These are phyloP conservation scores for Apiotrichum domesticum DNA, from an alignment of 1,284 basidiomycete species.

Conservation along the genomic window DNA sequence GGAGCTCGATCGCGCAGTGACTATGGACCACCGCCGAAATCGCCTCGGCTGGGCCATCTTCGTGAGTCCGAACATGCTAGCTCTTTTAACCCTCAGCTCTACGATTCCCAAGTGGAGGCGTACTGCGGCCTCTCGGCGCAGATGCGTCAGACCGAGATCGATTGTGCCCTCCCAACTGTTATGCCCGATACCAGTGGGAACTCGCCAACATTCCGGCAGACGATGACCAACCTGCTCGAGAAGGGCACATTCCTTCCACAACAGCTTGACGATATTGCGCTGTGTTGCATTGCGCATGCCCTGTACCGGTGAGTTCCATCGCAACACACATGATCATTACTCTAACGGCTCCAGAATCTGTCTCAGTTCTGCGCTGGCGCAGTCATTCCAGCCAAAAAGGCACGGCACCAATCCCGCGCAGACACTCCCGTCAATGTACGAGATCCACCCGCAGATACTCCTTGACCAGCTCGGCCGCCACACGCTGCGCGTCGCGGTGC, in stretches of 20 bases:
- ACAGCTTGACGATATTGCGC: slow-evolving; percentile 16
- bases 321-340: neutral
- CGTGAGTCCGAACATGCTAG: slow-evolving; percentile 9
- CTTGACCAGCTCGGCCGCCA: slow-evolving; percentile 18
- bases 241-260: slow-evolving; percentile 10
- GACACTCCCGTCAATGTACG: slow-evolving; percentile 6
- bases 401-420: neutral
- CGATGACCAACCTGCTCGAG: slow-evolving; percentile 16
- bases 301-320: slow-evolving; percentile 14
- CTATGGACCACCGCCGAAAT: slow-evolving; percentile 17
- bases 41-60: slow-evolving; percentile 25
- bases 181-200: neutral
- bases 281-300: slow-evolving; percentile 15
- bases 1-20: slow-evolving; percentile 14
- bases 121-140: slow-evolving; percentile 17
- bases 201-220: slow-evolving; percentile 6
- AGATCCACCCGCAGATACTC: slow-evolving; percentile 18
- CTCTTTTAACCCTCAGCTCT: slow-evolving; percentile 8
- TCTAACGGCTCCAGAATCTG: slow-evolving; percentile 15
- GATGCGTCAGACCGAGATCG: slow-evolving; percentile 15
- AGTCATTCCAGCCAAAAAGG: neutral
- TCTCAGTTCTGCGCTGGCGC: slow-evolving; percentile 11
- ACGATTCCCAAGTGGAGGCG: slow-evolving; percentile 19
- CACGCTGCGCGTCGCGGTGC: slow-evolving; percentile 10
- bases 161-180: slow-evolving; percentile 5